phyloP scores from a whole-genome alignment of 306 rosid genomes.

The Quercus glauca region DNA sequence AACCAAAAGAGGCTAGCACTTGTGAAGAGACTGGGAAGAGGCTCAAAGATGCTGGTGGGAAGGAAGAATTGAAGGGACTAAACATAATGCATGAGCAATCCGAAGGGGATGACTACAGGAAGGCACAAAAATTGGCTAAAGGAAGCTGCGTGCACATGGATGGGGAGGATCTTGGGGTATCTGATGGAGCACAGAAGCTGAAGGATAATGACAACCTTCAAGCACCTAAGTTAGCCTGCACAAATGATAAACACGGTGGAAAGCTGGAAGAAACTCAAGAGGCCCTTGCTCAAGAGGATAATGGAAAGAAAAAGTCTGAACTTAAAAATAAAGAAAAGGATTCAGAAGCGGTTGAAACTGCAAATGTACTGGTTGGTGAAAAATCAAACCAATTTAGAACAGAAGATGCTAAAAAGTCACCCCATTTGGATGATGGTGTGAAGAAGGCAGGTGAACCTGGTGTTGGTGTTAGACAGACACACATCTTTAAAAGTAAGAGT shows the following conservation, averaged over 20 bases:
- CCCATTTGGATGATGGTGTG: slow-evolving; percentile 27
- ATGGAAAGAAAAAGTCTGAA: slow-evolving; percentile 22
- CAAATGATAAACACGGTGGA: slow-evolving; percentile 31
- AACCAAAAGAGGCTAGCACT: slow-evolving; percentile 26
- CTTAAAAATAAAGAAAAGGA: slow-evolving; percentile 26
- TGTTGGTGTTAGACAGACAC: slow-evolving; percentile 26
- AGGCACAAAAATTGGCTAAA: slow-evolving; percentile 24
- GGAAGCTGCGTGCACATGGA: slow-evolving; percentile 24
- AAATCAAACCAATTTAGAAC: slow-evolving; percentile 14
- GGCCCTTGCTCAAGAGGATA: slow-evolving; percentile 31
- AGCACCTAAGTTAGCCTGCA: slow-evolving; percentile 25
- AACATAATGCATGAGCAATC: slow-evolving; percentile 20
- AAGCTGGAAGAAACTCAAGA: slow-evolving; percentile 30
- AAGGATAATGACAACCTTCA: slow-evolving; percentile 23
- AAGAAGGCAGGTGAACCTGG: slow-evolving; percentile 38
- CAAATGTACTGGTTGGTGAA: slow-evolving; percentile 20
- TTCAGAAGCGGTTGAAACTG: slow-evolving; percentile 30
- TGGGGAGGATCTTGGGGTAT: slow-evolving; percentile 14
- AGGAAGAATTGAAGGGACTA: slow-evolving; percentile 19
- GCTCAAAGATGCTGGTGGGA: slow-evolving; percentile 27
- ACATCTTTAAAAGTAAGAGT: slow-evolving; percentile 29
- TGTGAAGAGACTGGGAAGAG: slow-evolving; percentile 23
- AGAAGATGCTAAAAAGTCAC: slow-evolving; percentile 28
- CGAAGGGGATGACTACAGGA: slow-evolving; percentile 21
- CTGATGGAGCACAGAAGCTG: slow-evolving; percentile 25